Base-by-base conservation (phyloP, 495 filamentous ascomycete genomes). In the Penicillium pulvis region DNA sequence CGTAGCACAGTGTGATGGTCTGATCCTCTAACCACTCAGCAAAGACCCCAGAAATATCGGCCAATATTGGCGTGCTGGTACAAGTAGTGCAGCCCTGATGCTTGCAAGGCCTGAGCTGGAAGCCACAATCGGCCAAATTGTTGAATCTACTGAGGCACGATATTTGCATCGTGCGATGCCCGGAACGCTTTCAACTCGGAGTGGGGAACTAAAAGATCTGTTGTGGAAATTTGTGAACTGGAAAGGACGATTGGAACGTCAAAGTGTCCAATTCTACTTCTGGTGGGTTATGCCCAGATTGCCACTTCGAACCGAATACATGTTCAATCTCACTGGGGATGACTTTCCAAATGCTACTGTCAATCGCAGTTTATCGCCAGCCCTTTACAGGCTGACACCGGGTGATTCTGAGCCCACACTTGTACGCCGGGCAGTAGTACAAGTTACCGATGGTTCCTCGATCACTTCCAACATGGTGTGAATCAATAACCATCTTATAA, bases 161-260 rank as follows among this genome's bases (percentile, higher is more conserved):
- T 58, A 61, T n/a, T 17, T 20, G 8, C 26, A 46, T 2, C 20
- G 2, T 17, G 30, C 59, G 16, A 14, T 23, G 12, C 56, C 59
- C 2, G 20, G 3, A 31, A 53, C 4, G 44, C 3, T 9, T 11
- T 1, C 11, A 17, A 39, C 4, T 33, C 33, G 65, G 17, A 42
- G 6, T 3, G 9, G 28, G 4, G 39, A 65, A 26, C 51, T 67
- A 0, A 43, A 39, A n/a, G 23, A 30, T 5, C 10, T 70, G 2
- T 16, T 68, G 1, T 10, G 39, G 4, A 24, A 56, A 8, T 70
- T 60, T 39, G 9, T 65, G 5, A 12, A 53, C 0, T 58, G 70
- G 41, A 72, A 72, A 31, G 23, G 53, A 6, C 56, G 39, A 14
- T 45, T 72, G 1, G 67, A 72, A 14, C 36, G 60, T 17, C 67